A percentile compares a stretch with the other conserved stretches of the same genome.
phyloP scores from a whole-genome alignment of 305 asterid species.

The Fraxinus sp. region DNA sequence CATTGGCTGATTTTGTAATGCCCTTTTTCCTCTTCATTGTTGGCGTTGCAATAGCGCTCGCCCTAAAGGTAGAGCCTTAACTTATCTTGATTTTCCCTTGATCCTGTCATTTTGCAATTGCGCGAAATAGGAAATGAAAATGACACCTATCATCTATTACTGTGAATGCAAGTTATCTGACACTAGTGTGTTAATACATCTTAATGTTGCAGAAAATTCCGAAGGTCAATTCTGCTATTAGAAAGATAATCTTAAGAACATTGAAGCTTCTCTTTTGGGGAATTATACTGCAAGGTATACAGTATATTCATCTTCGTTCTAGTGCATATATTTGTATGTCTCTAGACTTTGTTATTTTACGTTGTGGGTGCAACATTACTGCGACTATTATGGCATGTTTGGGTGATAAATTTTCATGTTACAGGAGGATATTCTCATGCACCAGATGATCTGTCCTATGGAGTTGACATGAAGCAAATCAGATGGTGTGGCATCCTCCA shows the following conservation, averaged over 20 bases:
- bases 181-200: neutral
- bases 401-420: neutral
- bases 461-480: conserved; percentile 72
- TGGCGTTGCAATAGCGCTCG: conserved; percentile 85
- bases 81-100: neutral
- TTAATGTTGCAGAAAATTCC: conserved; percentile 55
- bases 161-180: neutral
- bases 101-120: neutral
- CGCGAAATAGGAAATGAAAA: neutral
- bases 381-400: neutral
- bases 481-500: conserved; percentile 90
- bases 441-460: conserved; percentile 54
- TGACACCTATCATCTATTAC: neutral
- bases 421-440: conserved; percentile 92
- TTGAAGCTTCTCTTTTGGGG: conserved; percentile 90
- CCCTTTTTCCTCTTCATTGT: conserved; percentile 85
- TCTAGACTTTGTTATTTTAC: neutral
- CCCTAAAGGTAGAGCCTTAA: conserved; percentile 58
- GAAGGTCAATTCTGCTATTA: conserved; percentile 44
- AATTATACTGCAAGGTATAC: conserved; percentile 69
- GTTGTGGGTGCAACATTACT: neutral
- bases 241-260: conserved; percentile 63
- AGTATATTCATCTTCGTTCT: neutral
- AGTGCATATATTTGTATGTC: neutral
- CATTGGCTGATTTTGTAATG: conserved; percentile 84